A percentile compares a stretch with the other conserved stretches of the same genome.
phyloP scores from a whole-genome alignment of 2,329 filamentous ascomycete species.

The Neofusicoccum kwambonambiense region DNA sequence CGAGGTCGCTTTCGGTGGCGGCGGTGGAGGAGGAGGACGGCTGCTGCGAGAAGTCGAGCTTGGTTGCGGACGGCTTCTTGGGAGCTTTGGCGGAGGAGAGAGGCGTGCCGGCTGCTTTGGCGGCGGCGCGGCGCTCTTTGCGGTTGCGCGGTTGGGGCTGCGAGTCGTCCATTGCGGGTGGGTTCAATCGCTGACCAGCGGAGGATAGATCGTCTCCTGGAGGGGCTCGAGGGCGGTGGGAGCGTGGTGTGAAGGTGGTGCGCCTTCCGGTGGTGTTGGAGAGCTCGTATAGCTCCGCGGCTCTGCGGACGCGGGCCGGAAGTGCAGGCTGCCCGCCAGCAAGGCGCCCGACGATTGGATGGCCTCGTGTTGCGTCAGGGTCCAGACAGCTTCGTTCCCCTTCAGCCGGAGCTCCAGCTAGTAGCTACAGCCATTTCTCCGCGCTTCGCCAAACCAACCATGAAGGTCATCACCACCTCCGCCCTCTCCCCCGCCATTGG shows the following conservation, averaged over 20 bases:
- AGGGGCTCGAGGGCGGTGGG: neutral
- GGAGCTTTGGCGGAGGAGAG: conserved; percentile 9
- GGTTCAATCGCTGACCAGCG: neutral
- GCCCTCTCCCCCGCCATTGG: neutral
- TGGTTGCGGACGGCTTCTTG: conserved; percentile 27
- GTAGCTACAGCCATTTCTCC: neutral
- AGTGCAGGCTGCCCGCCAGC: neutral
- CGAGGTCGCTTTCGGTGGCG: conserved; percentile 3
- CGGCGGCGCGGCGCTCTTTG: conserved; percentile 44
- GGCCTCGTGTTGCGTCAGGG: conserved; percentile 4
- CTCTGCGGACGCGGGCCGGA: neutral
- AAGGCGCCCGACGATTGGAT: neutral
- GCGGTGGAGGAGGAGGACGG: conserved; percentile 20
- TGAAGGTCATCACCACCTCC: conserved; percentile 13
- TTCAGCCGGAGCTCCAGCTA: conserved; percentile 4
- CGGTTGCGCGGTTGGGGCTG: conserved; percentile 38
- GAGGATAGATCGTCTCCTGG: neutral
- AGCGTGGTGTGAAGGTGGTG: neutral
- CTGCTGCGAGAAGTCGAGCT: conserved; percentile 38
- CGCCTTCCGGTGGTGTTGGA: neutral
- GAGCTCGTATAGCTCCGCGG: neutral
- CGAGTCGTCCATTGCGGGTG: conserved; percentile 1
- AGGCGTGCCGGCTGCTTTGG: conserved; percentile 32
- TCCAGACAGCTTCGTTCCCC: conserved; percentile 2
- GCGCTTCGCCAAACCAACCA: neutral